These are phyloP conservation scores for Amoeboradix gromovi DNA, from an alignment of 371 early-diverging fungal genomes.

Conservation along the genomic window DNA sequence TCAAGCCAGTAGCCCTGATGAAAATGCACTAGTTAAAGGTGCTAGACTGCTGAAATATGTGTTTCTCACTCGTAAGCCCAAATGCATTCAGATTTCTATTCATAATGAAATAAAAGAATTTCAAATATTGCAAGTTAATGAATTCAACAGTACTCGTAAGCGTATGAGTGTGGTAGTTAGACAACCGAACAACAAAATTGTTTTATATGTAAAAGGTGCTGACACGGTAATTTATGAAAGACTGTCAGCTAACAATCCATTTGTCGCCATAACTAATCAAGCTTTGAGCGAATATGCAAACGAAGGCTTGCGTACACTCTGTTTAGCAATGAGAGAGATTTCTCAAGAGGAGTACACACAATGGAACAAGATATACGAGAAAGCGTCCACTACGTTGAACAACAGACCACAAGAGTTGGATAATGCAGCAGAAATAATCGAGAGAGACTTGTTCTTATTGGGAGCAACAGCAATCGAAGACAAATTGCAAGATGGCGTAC, in stretches of 20 bases:
- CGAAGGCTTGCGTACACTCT: slow-evolving; percentile 93
- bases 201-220: slow-evolving; percentile 84
- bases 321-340: slow-evolving; percentile 59
- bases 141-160: slow-evolving; percentile 90
- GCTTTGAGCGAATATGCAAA: slow-evolving; percentile 74
- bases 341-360: too few relatives aligned
- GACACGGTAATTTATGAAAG: slow-evolving; percentile 81
- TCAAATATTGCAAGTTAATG: slow-evolving; percentile 70
- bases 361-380: slow-evolving; percentile 7
- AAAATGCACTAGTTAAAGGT: slow-evolving; percentile 94
- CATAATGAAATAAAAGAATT: slow-evolving; percentile 10
- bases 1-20: slow-evolving; percentile 97
- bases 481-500: slow-evolving; percentile 83
- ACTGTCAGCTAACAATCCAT: slow-evolving; percentile 78
- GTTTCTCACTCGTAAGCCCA: slow-evolving; percentile 41
- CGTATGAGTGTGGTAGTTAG: slow-evolving; percentile 93
- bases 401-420: not conserved
- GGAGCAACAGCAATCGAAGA: slow-evolving; percentile 98
- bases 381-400: slow-evolving; percentile 4
- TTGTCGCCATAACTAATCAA: slow-evolving; percentile 93
- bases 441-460: slow-evolving; percentile 60
- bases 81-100: slow-evolving; percentile 28
- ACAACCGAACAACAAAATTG: slow-evolving; percentile 31
- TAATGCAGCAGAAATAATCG: slow-evolving; percentile 17
- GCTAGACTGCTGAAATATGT: slow-evolving; percentile 66